Evolutionary conservation across 1,284 basidiomycete genomes (phyloP).

Genomic region (Rugosomyces carneus): DNA sequence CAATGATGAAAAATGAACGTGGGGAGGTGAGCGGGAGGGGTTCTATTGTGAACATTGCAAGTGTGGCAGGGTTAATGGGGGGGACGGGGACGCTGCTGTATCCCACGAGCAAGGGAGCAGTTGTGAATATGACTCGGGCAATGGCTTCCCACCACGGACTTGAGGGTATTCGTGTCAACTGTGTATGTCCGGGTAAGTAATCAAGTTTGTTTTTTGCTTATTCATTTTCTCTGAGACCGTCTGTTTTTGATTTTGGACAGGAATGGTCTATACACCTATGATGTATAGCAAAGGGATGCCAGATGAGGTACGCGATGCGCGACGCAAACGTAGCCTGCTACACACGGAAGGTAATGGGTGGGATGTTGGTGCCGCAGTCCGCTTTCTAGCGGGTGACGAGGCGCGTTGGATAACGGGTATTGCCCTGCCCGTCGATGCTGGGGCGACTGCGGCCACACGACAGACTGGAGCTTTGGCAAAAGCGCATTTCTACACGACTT

Average conservation of each 20-base stretch:
- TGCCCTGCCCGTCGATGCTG: conserved; percentile 35
- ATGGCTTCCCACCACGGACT: conserved; percentile 35
- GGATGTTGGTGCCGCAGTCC: conserved; percentile 31
- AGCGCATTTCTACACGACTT: conserved; percentile 7
- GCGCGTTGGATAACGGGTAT: conserved; percentile 35
- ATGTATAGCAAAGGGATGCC: conserved; percentile 28
- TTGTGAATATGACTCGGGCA: conserved; percentile 35
- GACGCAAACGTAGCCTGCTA: conserved; percentile 27
- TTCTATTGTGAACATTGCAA: conserved; percentile 30
- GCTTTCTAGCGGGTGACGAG: conserved; percentile 33
- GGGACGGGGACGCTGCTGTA: conserved; percentile 32
- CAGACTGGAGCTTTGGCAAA: conserved; percentile 6
- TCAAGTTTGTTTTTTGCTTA: background rate
- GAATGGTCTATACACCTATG: conserved; percentile 34
- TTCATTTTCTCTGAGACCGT: background rate
- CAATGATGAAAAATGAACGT: conserved; percentile 28
- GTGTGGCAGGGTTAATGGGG: conserved; percentile 29
- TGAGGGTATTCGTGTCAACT: conserved; percentile 33
- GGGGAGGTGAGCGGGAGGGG: conserved; percentile 26
- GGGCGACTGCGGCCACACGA: conserved; percentile 25
- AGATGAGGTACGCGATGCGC: conserved; percentile 27
- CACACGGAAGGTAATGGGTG: conserved; percentile 36
- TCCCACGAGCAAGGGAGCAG: conserved; percentile 34
- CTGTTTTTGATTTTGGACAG: conserved; percentile 11
- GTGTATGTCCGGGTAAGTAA: conserved; percentile 31